These are phyloP conservation scores for Bolboschoenus planiculmis DNA, from an alignment of 176 grass and related monocot species.

Conservation along the genomic window DNA sequence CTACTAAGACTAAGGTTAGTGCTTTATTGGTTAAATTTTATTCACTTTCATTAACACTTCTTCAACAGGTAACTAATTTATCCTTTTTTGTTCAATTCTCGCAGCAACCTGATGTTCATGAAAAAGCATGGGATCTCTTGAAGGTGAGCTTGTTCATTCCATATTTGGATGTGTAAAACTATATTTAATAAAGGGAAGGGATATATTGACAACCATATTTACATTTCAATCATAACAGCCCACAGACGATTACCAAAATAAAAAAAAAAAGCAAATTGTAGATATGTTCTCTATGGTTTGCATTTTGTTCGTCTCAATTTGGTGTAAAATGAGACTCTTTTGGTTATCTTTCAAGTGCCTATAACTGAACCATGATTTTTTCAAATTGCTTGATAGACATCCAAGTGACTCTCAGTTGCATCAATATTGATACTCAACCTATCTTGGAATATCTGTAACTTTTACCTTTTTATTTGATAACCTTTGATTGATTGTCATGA, in stretches of 20 bases:
- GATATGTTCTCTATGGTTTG: background rate
- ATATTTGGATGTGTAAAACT: background rate
- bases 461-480: background rate
- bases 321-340: background rate
- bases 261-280: background rate
- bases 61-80: background rate
- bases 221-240: background rate
- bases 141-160: conserved; percentile 24
- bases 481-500: background rate
- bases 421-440: too few species aligned
- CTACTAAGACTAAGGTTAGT: conserved; percentile 26
- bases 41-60: background rate
- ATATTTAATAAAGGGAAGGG: background rate
- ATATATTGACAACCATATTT: background rate
- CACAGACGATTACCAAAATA: background rate
- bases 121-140: conserved; percentile 52
- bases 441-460: background rate
- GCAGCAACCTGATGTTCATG: conserved; percentile 38
- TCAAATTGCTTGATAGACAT: too few species aligned
- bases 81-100: background rate
- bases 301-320: background rate
- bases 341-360: too few species aligned
- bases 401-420: too few species aligned
- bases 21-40: conserved; percentile 12
- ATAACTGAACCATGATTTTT: too few species aligned